Conservation (phyloP, 2,329 filamentous ascomycete genomes). For the Hypomyces perniciosus region DNA sequence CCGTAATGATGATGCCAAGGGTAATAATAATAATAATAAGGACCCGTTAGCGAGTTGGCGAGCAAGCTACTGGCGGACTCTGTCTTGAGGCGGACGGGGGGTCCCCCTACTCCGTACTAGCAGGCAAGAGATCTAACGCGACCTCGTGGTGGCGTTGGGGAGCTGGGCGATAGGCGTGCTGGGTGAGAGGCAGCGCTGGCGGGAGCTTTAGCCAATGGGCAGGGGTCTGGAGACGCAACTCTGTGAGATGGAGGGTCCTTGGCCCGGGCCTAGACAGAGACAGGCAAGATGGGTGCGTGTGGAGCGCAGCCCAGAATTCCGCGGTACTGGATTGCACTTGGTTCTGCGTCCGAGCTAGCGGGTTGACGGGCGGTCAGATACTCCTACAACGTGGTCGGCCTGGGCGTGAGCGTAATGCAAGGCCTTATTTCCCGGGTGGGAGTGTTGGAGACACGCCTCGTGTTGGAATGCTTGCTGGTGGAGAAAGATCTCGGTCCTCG, state of each 20-base stretch:
- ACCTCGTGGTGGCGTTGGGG: conserved; percentile 30
- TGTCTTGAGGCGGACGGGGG: conserved; percentile 11
- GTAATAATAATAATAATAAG: conserved; percentile 15
- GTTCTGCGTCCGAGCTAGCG: conserved; percentile 24
- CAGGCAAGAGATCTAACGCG: conserved; percentile 29
- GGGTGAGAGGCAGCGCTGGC: conserved; percentile 6
- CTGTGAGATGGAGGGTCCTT: conserved; percentile 11
- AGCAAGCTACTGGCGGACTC: conserved; percentile 11
- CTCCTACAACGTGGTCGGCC: conserved; percentile 15
- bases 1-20: conserved; percentile 10
- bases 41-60: conserved; percentile 13
- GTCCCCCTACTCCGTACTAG: not conserved
- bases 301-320: conserved; percentile 24
- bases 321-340: conserved; percentile 29
- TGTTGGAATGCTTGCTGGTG: conserved; percentile 1
- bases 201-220: conserved; percentile 7
- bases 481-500: no score
- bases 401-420: conserved; percentile 9
- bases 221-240: conserved; percentile 7
- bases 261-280: conserved; percentile 9
- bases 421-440: conserved; percentile 3
- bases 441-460: conserved; percentile 4
- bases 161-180: conserved; percentile 21
- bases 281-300: conserved; percentile 17
- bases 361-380: conserved; percentile 16